Evolutionary conservation across 257 asterid species (phyloP).

Genomic region (Perilla frutescens): DNA sequence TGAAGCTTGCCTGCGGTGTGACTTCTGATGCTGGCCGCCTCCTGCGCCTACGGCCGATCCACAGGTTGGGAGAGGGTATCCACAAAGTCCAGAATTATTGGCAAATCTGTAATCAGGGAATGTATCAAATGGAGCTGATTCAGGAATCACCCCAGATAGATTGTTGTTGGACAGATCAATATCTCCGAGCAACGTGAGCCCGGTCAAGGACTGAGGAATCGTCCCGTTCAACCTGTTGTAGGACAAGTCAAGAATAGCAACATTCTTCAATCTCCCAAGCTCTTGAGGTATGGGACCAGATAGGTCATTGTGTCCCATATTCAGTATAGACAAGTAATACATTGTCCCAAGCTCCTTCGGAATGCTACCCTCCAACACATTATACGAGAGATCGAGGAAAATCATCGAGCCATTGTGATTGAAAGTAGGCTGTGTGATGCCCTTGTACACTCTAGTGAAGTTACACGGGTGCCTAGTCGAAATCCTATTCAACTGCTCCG

Average conservation of each 20-base stretch:
- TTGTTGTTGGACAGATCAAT: constrained; percentile 79
- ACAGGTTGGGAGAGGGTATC: constrained; percentile 76
- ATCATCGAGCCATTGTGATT: constrained; percentile 93
- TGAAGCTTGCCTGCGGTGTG: constrained; percentile 66
- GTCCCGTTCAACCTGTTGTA: constrained; percentile 69
- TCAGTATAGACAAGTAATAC: constrained; percentile 73
- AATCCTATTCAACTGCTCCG: constrained; percentile 64
- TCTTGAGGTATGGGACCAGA: constrained; percentile 84
- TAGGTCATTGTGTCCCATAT: constrained; percentile 80
- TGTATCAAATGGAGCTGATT: constrained; percentile 80
- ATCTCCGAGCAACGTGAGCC: constrained; percentile 76
- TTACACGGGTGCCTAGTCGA: constrained; percentile 82
- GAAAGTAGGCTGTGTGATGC: constrained; percentile 76
- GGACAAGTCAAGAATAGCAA: constrained; percentile 87
- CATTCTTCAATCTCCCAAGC: constrained; percentile 70
- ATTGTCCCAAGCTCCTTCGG: constrained; percentile 85
- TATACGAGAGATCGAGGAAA: constrained; percentile 85
- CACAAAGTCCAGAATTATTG: constrained; percentile 88
- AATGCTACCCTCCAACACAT: constrained; percentile 71
- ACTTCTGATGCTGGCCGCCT: constrained; percentile 48
- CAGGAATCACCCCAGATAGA: constrained; percentile 79
- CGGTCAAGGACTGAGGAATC: constrained; percentile 67
- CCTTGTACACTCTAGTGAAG: constrained; percentile 72
- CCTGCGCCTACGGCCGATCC: constrained; percentile 37
- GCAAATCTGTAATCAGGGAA: constrained; percentile 67